Evolutionary conservation across 148 eudicot species (phyloP).

Genomic region (Amaranthus cruentus): DNA sequence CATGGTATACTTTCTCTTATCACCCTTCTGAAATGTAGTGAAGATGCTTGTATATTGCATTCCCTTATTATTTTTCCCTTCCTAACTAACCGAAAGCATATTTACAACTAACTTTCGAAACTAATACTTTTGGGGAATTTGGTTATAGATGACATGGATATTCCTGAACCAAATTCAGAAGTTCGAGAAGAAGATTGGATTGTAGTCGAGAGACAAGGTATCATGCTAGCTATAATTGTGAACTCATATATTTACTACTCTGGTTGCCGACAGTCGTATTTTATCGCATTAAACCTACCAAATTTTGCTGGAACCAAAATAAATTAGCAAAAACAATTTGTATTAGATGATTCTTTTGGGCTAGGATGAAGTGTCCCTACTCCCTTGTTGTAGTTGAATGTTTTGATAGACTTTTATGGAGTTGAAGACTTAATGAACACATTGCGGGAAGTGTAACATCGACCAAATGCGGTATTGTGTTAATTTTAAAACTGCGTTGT

Average conservation of each 20-base stretch:
- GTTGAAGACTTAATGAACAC: neutral
- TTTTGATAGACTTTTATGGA: neutral
- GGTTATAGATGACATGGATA: conserved; percentile 39
- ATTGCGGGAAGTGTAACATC: conserved; percentile 6
- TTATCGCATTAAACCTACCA: conserved; percentile 8
- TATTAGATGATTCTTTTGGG: conserved; percentile 23
- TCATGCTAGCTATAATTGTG: neutral
- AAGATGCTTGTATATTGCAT: neutral
- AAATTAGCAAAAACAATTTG: conserved; percentile 17
- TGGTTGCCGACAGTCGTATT: conserved; percentile 14
- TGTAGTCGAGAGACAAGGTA: conserved; percentile 16
- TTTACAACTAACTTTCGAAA: neutral
- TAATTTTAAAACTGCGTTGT: too few relatives aligned
- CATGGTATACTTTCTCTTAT: conserved; percentile 31
- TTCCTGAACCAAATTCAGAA: conserved; percentile 40
- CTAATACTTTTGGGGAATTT: conserved; percentile 13
- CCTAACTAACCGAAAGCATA: neutral
- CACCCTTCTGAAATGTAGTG: neutral
- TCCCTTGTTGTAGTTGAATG: conserved; percentile 13
- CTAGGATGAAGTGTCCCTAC: neutral
- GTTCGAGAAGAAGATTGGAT: conserved; percentile 28
- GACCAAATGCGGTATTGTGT: neutral
- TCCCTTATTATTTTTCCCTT: neutral
- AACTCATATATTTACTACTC: neutral
- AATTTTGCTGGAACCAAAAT: conserved; percentile 21